Conservation (phyloP, 768 basidiomycete species). For the Naganishia vishniacii region DNA sequence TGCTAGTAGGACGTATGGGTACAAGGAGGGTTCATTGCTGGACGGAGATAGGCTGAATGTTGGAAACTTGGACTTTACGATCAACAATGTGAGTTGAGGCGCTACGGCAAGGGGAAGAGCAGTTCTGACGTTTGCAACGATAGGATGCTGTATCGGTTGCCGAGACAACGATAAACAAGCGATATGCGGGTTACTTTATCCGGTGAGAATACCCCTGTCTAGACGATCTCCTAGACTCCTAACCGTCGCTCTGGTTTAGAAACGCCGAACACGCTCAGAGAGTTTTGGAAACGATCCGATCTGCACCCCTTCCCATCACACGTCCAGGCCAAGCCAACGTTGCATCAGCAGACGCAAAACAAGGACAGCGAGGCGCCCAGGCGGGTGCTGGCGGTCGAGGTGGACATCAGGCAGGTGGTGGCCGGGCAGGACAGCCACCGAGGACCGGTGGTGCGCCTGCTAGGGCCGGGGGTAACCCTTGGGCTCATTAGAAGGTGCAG, state of each 20-base stretch:
- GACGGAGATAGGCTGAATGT: constrained; percentile 81
- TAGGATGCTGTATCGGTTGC: constrained; percentile 96
- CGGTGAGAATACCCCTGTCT: neutral
- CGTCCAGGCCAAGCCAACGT: constrained; percentile 26
- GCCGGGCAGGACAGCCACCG: constrained; percentile 2
- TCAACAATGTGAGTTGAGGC: constrained; percentile 67
- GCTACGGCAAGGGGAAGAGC: too few species aligned
- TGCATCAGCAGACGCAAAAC: neutral
- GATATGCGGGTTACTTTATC: constrained; percentile 97
- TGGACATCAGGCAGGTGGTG: constrained; percentile 1
- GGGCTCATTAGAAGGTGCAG: constrained; percentile 22
- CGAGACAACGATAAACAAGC: constrained; percentile 84
- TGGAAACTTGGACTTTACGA: constrained; percentile 91
- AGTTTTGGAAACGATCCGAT: constrained; percentile 71
- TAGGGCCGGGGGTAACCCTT: constrained; percentile 18
- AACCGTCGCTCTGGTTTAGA: neutral
- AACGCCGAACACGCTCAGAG: constrained; percentile 84
- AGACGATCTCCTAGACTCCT: neutral
- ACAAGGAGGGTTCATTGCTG: constrained; percentile 54
- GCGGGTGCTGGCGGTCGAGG: neutral
- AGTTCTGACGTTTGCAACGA: too few species aligned
- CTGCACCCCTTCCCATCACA: constrained; percentile 54
- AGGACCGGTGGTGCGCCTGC: constrained; percentile 14
- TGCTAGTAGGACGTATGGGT: constrained; percentile 61
- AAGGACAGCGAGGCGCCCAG: neutral